phyloP scores from a whole-genome alignment of 148 eudicot species.

The Drosera capensis region DNA sequence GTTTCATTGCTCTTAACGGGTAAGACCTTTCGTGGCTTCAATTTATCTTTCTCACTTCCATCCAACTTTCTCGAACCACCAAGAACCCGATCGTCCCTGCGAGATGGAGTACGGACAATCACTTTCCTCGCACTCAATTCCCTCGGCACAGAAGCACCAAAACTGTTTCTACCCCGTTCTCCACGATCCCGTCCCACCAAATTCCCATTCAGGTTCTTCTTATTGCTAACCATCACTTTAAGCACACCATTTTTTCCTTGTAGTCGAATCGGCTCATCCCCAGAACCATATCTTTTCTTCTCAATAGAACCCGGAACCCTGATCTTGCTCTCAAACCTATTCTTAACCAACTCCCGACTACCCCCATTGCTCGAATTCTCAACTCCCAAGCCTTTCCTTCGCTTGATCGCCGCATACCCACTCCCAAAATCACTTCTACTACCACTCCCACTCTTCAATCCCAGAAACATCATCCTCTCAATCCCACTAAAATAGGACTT shows the following conservation, averaged over 20 bases:
- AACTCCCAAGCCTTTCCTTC: conserved; percentile 28
- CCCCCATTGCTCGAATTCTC: conserved; percentile 21
- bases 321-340: conserved; percentile 22
- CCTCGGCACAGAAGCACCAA: conserved; percentile 23
- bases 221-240: conserved; percentile 59
- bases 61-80: conserved; percentile 17
- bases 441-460: conserved; percentile 13
- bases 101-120: conserved; percentile 15
- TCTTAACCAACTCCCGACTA: conserved; percentile 14
- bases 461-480: conserved; percentile 13
- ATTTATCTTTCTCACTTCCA: conserved; percentile 19
- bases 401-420: conserved; percentile 32
- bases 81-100: conserved; percentile 25
- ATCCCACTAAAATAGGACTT: conserved; percentile 17
- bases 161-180: conserved; percentile 22
- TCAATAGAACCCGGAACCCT: conserved; percentile 35
- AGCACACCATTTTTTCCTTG: conserved; percentile 93
- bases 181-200: conserved; percentile 11
- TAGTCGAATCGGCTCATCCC: conserved; percentile 58
- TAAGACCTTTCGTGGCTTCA: conserved; percentile 15
- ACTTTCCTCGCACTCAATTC: conserved; percentile 26
- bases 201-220: conserved; percentile 26
- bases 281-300: conserved; percentile 33
- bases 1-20: conserved; percentile 20
- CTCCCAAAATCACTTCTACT: conserved; percentile 22